Conservation (phyloP, 768 basidiomycete genomes). For the Serendipita sp. region DNA sequence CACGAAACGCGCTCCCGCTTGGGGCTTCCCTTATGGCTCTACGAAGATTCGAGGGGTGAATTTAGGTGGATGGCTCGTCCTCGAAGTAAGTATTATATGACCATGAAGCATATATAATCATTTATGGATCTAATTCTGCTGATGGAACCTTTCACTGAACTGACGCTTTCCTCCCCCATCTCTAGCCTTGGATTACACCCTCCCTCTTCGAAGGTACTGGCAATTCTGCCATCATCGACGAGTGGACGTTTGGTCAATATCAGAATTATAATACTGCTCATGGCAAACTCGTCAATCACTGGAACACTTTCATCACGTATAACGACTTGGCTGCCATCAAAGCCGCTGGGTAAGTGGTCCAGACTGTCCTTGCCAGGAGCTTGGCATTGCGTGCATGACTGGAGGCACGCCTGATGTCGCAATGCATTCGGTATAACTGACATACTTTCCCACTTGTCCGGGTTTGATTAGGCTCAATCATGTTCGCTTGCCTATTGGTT, state of each 20-base stretch:
- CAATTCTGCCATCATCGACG: conserved; percentile 5
- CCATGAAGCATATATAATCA: no score
- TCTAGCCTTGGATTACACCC: conserved; percentile 61
- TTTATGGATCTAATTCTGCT: neutral
- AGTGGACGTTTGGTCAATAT: conserved; percentile 8
- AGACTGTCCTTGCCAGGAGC: no score
- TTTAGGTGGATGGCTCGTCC: conserved; percentile 51
- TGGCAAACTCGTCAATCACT: conserved; percentile 31
- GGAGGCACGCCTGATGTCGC: neutral
- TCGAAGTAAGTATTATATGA: conserved; percentile 26
- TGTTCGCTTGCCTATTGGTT: conserved; percentile 68
- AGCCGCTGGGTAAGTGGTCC: conserved; percentile 41
- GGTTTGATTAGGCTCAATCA: conserved; percentile 46
- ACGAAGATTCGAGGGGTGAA: conserved; percentile 70
- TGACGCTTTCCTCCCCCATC: neutral
- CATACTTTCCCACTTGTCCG: neutral
- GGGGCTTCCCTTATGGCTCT: conserved; percentile 57
- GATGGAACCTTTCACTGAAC: neutral
- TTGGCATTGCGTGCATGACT: no score
- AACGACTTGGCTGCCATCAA: conserved; percentile 60
- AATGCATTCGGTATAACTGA: neutral
- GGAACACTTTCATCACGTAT: conserved; percentile 71
- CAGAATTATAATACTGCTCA: neutral
- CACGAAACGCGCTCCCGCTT: conserved; percentile 21
- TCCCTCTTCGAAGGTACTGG: conserved; percentile 57